Evolutionary conservation across 805 yeast species (phyloP).

Genomic region (Vanderwaltozyma polyspora): DNA sequence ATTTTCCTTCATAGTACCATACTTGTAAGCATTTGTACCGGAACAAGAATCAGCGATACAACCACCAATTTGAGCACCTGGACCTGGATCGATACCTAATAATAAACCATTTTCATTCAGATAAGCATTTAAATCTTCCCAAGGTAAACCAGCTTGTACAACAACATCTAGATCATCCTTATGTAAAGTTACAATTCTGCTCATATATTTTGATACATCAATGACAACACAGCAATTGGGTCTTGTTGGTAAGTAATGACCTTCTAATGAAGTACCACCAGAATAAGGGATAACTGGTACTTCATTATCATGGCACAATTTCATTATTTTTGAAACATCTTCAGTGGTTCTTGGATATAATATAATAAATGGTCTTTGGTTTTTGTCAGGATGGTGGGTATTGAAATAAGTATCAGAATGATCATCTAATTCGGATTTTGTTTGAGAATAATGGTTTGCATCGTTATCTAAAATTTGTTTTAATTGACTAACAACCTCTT

Average conservation of each 20-base stretch:
- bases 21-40: constrained; percentile 68
- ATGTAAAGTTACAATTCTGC: constrained; percentile 44
- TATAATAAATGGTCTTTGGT: constrained; percentile 47
- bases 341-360: constrained; percentile 55
- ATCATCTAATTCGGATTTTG: constrained; percentile 33
- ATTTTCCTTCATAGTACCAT: constrained; percentile 74
- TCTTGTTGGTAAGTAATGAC: constrained; percentile 66
- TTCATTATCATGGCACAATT: constrained; percentile 45
- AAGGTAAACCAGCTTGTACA: constrained; percentile 71
- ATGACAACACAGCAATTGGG: constrained; percentile 51
- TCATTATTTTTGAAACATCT: constrained; percentile 53
- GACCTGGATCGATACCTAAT: constrained; percentile 73
- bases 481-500: constrained; percentile 33
- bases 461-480: constrained; percentile 30
- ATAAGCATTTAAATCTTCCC: constrained; percentile 57
- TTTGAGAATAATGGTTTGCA: constrained; percentile 22
- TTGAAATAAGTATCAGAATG: constrained; percentile 53
- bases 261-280: constrained; percentile 74
- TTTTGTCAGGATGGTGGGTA: constrained; percentile 50
- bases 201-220: constrained; percentile 48
- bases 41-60: constrained; percentile 70
- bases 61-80: constrained; percentile 74
- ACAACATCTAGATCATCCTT: constrained; percentile 57
- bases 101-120: constrained; percentile 39
- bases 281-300: constrained; percentile 70